Conservation (phyloP, 495 filamentous ascomycete species). For the Bathelium albidoporum region DNA sequence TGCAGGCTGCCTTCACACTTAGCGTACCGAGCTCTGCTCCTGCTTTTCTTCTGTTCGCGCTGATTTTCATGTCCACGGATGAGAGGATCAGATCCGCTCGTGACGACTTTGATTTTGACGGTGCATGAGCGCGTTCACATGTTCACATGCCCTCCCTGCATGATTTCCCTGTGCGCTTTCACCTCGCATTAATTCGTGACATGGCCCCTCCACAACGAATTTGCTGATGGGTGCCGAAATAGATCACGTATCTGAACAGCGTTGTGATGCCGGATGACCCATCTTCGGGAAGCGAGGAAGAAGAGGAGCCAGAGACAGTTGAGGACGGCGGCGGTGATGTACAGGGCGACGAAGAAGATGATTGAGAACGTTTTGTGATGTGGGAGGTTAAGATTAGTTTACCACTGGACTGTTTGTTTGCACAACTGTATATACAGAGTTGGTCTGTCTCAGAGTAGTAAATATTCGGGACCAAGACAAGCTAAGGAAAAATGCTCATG, state of each 20-base stretch:
- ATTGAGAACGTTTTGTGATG: slow-evolving; percentile 4
- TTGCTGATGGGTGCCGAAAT: not conserved
- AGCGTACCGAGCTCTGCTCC: not conserved
- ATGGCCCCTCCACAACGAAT: not conserved
- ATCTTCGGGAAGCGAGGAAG: slow-evolving; percentile 3
- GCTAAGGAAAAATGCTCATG: not conserved
- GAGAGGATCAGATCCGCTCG: not conserved
- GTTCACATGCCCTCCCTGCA: not conserved
- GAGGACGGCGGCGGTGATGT: not conserved
- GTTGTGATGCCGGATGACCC: slow-evolving; percentile 35
- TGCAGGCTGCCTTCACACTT: not conserved
- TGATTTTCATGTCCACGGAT: not conserved
- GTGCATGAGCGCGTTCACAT: not conserved
- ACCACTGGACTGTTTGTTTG: not conserved
- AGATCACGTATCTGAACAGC: slow-evolving; percentile 38
- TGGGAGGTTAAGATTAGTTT: not conserved
- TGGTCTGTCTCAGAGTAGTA: not conserved
- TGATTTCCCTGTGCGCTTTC: not conserved
- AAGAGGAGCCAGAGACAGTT: slow-evolving; percentile 20
- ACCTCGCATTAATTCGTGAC: too few species aligned
- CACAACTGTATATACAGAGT: not conserved
- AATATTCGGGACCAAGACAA: not conserved
- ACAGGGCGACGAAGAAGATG: slow-evolving; percentile 10
- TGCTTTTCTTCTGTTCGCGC: not conserved
- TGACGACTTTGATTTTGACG: not conserved